Base-by-base conservation (phyloP, 805 yeast genomes). In the Myxozyma neglecta region DNA sequence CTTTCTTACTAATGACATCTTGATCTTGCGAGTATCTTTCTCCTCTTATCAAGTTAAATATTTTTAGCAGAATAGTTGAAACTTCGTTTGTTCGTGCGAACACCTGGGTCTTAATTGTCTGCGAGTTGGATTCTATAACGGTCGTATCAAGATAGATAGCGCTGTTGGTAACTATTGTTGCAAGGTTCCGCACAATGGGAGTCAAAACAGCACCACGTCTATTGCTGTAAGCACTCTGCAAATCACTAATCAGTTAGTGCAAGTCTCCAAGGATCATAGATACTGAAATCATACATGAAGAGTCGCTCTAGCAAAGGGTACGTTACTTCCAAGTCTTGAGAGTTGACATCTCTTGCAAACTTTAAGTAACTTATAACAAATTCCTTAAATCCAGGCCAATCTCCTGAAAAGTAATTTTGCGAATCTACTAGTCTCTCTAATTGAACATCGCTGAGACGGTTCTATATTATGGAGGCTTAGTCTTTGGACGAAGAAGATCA, bases 1-100 rank as follows among this genome's bases (percentile, higher is more conserved):
- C 71, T 63, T 81, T 83, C 67, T 84, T 83, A 39, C 36, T 47
- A 34, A 48, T 44, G 46, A 35, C 42, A n/a, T 53, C 60, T 18
- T 29, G 42, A 18, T 53, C 58, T 20, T 51, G 42, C 58, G 71
- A 75, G n/a, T 70, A 66, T 63, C 76, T 70, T 66, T 80, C 73
- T 65, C 85, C 81, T 44, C 89, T 77, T 43, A 84, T 82, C 55
- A 85, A 79, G 68, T 87, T 86, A 75, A 86, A 86, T 35, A 85
- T 73, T 67, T 81, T 82, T 53, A 87, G 75, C 16, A 86, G 74
- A 1, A 83, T 73, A 3, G 85, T 77, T 0, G 90, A 84, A 29
- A 82, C 69, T 70, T 79, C 81, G 6, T 82, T 75, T 2, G 72
- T 69, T 29, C 71, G 60, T 32, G 37, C 46, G 60, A 58, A 42